A percentile compares a stretch with the other conserved stretches of the same genome.
Conservation (phyloP, 176 grass and related monocot species). For the sorghum (Sorghum bicolor) region Sorghum_bicolor_NCBIv3 NC_012872.2:3401001-3401500, state of each 20-base stretch:
- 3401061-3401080: constrained; percentile 2
- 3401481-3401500: constrained; percentile 1
- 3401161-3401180: neutral
- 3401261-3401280: neutral
- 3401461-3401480: neutral
- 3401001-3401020: constrained; percentile 11
- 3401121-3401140: constrained; percentile 3
- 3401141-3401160: neutral
- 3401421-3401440: constrained; percentile 16
- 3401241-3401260: neutral
- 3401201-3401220: neutral
- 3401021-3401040: neutral
- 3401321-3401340: neutral
- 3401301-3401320: neutral
- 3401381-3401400: constrained; percentile 13
- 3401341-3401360: neutral
- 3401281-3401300: neutral
- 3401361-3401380: constrained; percentile 21
- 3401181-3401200: neutral
- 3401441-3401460: constrained; percentile 13
- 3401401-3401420: neutral
- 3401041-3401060: neutral
- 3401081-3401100: constrained; percentile 22
- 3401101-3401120: neutral
- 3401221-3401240: constrained; percentile 9